A percentile compares a stretch with the other conserved stretches of the same genome.
These are phyloP conservation scores for Coniochaeta sp. DNA, from an alignment of 2,329 filamentous ascomycete genomes.

Conservation along the genomic window DNA sequence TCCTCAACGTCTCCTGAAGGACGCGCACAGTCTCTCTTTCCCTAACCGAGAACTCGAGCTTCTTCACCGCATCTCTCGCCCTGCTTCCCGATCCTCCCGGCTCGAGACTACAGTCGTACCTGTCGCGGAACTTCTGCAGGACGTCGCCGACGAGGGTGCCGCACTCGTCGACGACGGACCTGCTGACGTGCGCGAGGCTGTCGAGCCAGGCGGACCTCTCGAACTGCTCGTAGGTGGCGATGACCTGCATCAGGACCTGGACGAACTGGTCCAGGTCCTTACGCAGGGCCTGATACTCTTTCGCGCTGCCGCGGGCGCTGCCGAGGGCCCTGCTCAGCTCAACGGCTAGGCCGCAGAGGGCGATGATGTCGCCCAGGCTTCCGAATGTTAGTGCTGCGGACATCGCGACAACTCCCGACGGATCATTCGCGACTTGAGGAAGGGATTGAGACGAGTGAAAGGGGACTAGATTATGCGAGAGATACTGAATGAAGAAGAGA, in stretches of 20 bases:
- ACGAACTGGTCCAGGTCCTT: conserved; percentile 7
- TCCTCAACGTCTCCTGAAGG: background rate
- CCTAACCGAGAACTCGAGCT: background rate
- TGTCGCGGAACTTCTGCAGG: background rate
- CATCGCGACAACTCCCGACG: background rate
- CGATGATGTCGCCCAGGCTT: conserved; percentile 9
- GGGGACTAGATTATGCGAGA: too few relatives aligned
- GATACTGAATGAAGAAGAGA: too few relatives aligned
- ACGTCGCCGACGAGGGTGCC: background rate
- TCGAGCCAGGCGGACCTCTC: background rate
- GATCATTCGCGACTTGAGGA: too few relatives aligned
- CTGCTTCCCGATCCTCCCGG: background rate
- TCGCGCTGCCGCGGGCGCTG: conserved; percentile 1
- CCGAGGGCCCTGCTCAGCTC: conserved; percentile 3
- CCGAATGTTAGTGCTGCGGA: conserved; percentile 8
- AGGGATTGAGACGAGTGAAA: too few relatives aligned
- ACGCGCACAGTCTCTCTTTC: background rate
- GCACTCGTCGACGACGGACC: background rate
- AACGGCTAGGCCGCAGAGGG: conserved; percentile 8
- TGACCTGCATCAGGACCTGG: conserved; percentile 5
- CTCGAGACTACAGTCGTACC: background rate
- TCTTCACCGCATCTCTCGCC: background rate
- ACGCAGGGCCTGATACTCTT: conserved; percentile 6
- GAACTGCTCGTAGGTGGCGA: background rate
- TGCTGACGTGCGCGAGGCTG: background rate